Conservation (phyloP, 1,284 basidiomycete genomes). For the Somion occarium region DNA sequence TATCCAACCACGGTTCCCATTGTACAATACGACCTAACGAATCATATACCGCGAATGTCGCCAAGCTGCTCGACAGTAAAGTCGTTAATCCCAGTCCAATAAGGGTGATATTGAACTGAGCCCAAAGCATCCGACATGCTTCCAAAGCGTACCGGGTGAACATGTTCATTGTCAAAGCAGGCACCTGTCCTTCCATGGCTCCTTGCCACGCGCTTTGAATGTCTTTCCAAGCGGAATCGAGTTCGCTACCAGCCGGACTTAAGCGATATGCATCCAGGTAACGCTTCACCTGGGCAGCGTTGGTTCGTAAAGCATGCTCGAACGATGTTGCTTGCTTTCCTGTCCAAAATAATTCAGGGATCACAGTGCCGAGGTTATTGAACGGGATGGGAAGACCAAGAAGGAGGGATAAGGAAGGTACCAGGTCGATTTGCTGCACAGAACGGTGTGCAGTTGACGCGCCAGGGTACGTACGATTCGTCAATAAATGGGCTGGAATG, state of each 20-base stretch:
- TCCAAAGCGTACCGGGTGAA: constrained; percentile 67
- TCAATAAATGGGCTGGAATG: constrained; percentile 46
- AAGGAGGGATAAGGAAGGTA: constrained; percentile 87
- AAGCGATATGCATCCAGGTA: constrained; percentile 78
- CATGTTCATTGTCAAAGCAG: constrained; percentile 27
- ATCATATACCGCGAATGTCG: constrained; percentile 44
- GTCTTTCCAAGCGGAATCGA: constrained; percentile 56
- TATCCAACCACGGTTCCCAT: neutral
- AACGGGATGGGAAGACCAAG: constrained; percentile 93
- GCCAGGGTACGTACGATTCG: constrained; percentile 59
- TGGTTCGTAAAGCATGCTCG: constrained; percentile 63
- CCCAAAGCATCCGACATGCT: constrained; percentile 86
- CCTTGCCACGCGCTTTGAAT: constrained; percentile 45
- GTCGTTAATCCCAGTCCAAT: constrained; percentile 68
- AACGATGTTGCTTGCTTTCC: constrained; percentile 19
- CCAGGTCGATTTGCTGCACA: constrained; percentile 92
- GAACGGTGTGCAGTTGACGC: constrained; percentile 52
- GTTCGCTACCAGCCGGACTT: constrained; percentile 66
- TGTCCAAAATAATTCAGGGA: constrained; percentile 83
- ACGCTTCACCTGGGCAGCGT: constrained; percentile 71
- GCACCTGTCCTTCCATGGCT: constrained; percentile 19
- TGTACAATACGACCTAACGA: neutral
- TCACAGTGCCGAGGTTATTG: constrained; percentile 89
- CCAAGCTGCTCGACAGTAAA: constrained; percentile 41
- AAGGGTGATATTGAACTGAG: constrained; percentile 81